These are phyloP conservation scores for Penicillium roqueforti DNA, from an alignment of 495 filamentous ascomycete species.

Conservation along the genomic window DNA sequence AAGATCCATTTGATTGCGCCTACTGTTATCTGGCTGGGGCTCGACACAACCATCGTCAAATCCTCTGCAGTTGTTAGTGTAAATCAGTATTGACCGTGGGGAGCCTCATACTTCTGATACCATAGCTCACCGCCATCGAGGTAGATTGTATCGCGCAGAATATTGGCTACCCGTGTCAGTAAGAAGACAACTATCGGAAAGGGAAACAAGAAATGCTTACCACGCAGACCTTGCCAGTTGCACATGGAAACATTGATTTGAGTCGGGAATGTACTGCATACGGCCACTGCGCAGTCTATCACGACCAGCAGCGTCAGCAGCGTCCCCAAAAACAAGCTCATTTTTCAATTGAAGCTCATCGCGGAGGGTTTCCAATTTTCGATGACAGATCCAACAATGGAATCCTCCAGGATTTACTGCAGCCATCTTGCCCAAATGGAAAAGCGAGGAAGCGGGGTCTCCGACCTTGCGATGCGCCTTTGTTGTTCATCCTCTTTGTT, in stretches of 20 bases:
- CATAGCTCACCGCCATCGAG: slow-evolving; percentile 60
- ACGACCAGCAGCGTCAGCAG: slow-evolving; percentile 14
- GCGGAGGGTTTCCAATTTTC: neutral
- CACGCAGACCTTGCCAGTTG: slow-evolving; percentile 51
- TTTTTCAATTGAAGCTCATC: neutral
- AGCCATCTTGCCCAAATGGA: neutral
- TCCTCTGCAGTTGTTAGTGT: slow-evolving; percentile 15
- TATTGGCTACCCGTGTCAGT: slow-evolving; percentile 43
- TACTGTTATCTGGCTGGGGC: neutral
- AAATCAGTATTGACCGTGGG: neutral
- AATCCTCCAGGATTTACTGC: neutral
- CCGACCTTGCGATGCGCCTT: neutral
- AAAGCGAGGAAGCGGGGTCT: neutral
- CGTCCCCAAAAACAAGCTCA: neutral
- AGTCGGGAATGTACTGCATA: slow-evolving; percentile 19
- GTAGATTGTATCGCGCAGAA: slow-evolving; percentile 63
- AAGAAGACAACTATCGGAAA: neutral
- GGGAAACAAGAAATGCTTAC: slow-evolving; percentile 17
- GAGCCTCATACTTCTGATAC: slow-evolving; percentile 36
- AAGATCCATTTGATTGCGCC: neutral
- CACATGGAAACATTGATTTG: slow-evolving; percentile 54
- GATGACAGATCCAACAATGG: neutral
- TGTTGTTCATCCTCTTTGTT: neutral
- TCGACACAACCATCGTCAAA: slow-evolving; percentile 21
- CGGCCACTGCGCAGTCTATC: slow-evolving; percentile 7